Evolutionary conservation across 1,139 yeast species (phyloP), one percentile per base, ranked within the genome.

Genomic region (Geotrichum citri-aurantii): DNA sequence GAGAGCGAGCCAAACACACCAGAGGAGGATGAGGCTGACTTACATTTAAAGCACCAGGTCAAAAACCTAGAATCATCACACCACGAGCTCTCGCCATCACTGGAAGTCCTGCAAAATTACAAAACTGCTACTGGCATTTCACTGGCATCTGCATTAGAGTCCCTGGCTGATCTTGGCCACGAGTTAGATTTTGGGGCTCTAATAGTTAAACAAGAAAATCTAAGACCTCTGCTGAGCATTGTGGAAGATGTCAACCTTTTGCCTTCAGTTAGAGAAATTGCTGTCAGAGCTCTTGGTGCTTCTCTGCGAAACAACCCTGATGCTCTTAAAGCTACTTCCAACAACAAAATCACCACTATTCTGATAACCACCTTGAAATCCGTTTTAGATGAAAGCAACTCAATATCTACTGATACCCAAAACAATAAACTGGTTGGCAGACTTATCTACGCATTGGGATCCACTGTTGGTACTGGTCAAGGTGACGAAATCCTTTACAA

Each of bases 251-350:
- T 57, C 0, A 61, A 60, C 29, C 63, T 61, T 4, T 54, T 62
- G 3, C 37, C 64, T 11, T 46, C 54, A 14, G 60, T 68, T 46
- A 64, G 71, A 55, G 71, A 74, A 57, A 60, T 67, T 14, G 67
- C 75, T 14, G 71, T 73, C 2, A 62, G 74, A 23, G 67, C 71
- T 4, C 59, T 74, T 33, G 75, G 76, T 1, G 73, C 76, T 3
- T 65, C 68, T 2, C 75, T 89, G 56, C 79, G 96, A 66, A 90
- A 90, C 69, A 90, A 90, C 67, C 84, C 85, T 0, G 81, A 80
- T 1, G 92, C 96, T 0, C 73, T 83, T 14, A 69, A 73, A 10
- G 71, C 70, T 12, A 49, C 64, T 19, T 55, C 63, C n/a, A 59
- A 51, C 6, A 17, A 52, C 2, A 58, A 61, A 19, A 53, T 56